Evolutionary conservation across 176 grass and related monocot genomes (phyloP).

Genomic region (Calamus simplicifolius): DNA sequence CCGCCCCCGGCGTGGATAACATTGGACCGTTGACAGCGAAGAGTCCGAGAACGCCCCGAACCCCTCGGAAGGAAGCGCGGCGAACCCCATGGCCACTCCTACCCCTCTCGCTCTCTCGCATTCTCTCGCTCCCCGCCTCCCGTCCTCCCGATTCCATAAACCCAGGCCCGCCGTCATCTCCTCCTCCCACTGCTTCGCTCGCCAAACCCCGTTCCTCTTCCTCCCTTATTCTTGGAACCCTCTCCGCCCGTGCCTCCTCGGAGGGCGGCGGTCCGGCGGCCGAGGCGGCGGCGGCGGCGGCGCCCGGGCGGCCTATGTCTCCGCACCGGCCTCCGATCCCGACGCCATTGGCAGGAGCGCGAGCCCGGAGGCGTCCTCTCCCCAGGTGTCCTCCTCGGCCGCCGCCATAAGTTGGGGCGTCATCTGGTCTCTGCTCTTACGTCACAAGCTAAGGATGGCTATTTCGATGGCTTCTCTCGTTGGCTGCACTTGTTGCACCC

Average conservation of each 20-base stretch:
- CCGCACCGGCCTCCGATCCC: slow-evolving; percentile 65
- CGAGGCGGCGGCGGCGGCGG: not conserved
- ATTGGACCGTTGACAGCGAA: too few species aligned
- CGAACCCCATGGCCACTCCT: not conserved
- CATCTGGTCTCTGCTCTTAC: slow-evolving; percentile 55
- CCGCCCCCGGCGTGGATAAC: too few species aligned
- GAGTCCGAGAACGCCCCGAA: too few species aligned
- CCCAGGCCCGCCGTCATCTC: not conserved
- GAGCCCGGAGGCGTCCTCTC: slow-evolving; percentile 19
- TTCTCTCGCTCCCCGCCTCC: not conserved
- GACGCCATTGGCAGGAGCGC: slow-evolving; percentile 37
- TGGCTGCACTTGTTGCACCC: slow-evolving; percentile 72
- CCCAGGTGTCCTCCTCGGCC: slow-evolving; percentile 20
- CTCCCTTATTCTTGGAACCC: not conserved
- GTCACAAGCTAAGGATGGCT: slow-evolving; percentile 49
- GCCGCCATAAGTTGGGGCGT: slow-evolving; percentile 54
- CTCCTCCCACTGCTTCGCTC: not conserved
- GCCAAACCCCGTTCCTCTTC: not conserved
- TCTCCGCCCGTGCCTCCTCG: slow-evolving; percentile 1
- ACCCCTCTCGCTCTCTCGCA: slow-evolving; percentile 2
- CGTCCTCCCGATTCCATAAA: not conserved
- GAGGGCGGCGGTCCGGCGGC: not conserved
- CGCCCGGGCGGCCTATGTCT: slow-evolving; percentile 40
- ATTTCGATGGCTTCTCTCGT: slow-evolving; percentile 54
- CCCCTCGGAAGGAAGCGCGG: too few species aligned